Percentiles rank a stretch among this genome's conserved stretches.
phyloP scores from a whole-genome alignment of 2,329 filamentous ascomycete genomes.

The Seiridium unicorne region DNA sequence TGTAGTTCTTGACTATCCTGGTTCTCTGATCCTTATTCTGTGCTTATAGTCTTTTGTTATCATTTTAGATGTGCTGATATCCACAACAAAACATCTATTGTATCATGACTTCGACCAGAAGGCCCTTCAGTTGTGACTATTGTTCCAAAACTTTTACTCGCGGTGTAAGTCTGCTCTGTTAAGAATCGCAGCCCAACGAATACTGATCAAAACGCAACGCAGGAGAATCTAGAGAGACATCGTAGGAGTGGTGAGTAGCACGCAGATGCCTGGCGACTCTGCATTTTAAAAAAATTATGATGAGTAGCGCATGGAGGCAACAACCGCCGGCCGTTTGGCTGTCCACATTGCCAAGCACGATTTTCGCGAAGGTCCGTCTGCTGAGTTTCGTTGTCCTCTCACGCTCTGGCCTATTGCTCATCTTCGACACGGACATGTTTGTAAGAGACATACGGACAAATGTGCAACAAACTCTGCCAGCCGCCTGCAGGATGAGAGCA shows the following conservation, averaged over 20 bases:
- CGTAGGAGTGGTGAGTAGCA: neutral
- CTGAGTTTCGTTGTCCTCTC: neutral
- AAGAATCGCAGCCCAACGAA: neutral
- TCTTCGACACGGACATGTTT: neutral
- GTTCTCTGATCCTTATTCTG: no score
- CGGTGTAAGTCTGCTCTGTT: neutral
- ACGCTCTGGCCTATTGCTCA: neutral
- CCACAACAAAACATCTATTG: no score
- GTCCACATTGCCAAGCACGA: neutral
- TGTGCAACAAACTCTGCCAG: neutral
- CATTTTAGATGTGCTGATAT: no score
- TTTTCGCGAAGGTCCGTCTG: neutral
- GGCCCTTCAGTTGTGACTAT: neutral
- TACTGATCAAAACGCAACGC: neutral
- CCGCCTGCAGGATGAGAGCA: neutral
- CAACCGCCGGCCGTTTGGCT: neutral
- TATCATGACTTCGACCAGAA: no score
- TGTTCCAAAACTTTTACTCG: constrained; percentile 1
- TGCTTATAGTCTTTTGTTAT: no score
- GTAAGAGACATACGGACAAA: neutral
- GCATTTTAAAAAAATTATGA: neutral
- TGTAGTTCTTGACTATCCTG: no score
- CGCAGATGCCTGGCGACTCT: neutral
- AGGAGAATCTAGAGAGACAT: neutral
- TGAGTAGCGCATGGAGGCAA: neutral